These are phyloP conservation scores for Vitis riparia DNA, from an alignment of 164 flowering plant species.

Conservation along the genomic window DNA sequence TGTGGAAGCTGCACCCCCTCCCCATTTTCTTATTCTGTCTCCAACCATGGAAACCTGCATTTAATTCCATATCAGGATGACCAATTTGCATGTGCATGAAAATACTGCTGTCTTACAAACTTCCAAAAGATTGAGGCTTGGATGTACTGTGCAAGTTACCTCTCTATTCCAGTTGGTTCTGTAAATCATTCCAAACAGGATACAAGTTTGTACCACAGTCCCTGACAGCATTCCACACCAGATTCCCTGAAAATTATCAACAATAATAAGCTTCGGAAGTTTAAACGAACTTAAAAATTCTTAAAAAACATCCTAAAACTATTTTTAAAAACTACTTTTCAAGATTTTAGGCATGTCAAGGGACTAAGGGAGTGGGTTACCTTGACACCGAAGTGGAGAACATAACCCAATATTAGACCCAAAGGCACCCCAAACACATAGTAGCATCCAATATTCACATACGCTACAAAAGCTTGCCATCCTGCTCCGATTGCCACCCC, in stretches of 20 bases:
- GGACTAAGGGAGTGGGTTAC: slow-evolving; percentile 24
- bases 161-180: slow-evolving; percentile 69
- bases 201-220: slow-evolving; percentile 46
- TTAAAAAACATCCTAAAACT: no score
- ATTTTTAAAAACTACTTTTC: no score
- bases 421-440: slow-evolving; percentile 64
- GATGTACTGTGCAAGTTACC: slow-evolving; percentile 31
- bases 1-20: slow-evolving; percentile 4
- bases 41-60: slow-evolving; percentile 48
- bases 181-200: slow-evolving; percentile 45
- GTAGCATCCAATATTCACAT: slow-evolving; percentile 66
- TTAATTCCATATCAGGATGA: not conserved
- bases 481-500: slow-evolving; percentile 87
- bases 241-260: slow-evolving; percentile 55
- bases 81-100: no score
- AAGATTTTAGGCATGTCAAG: no score
- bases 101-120: no score
- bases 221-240: slow-evolving; percentile 74
- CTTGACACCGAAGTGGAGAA: slow-evolving; percentile 42
- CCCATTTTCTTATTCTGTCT: slow-evolving; percentile 45
- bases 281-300: no score
- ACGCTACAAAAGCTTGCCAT: slow-evolving; percentile 73
- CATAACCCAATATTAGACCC: slow-evolving; percentile 56
- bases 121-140: no score
- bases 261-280: no score